These are phyloP conservation scores for Pelargonium nanum DNA, from an alignment of 345 rosid genomes.

Conservation along the genomic window DNA sequence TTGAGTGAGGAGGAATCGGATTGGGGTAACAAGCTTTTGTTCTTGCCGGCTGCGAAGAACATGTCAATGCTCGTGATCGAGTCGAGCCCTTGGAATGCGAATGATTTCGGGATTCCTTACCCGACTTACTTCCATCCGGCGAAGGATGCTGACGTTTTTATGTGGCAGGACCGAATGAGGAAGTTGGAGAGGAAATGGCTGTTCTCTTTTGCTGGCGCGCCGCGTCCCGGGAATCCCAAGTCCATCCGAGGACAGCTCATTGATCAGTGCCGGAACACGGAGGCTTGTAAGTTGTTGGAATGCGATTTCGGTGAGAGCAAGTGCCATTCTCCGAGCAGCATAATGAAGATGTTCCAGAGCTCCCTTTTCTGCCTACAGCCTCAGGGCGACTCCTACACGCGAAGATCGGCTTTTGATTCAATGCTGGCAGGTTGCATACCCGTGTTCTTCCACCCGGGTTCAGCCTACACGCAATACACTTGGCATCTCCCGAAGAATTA, in stretches of 20 bases:
- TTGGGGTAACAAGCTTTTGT: conserved; percentile 90
- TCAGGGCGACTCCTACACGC: conserved; percentile 85
- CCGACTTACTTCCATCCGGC: conserved; percentile 90
- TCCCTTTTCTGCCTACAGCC: conserved; percentile 81
- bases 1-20: conserved; percentile 54
- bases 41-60: conserved; percentile 73
- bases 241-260: conserved; percentile 85
- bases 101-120: conserved; percentile 80
- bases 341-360: conserved; percentile 80
- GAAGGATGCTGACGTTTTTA: conserved; percentile 61
- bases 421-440: conserved; percentile 90
- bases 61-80: conserved; percentile 95
- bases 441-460: conserved; percentile 86
- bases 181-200: conserved; percentile 78
- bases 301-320: conserved; percentile 89
- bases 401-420: conserved; percentile 79
- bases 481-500: conserved; percentile 89
- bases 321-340: conserved; percentile 87
- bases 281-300: conserved; percentile 56
- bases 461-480: conserved; percentile 79
- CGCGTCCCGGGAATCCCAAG: conserved; percentile 58
- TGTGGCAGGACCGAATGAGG: conserved; percentile 80
- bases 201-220: conserved; percentile 93
- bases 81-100: conserved; percentile 90
- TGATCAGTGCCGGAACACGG: conserved; percentile 49